Base-by-base conservation (phyloP, 176 grass and related monocot species). In the Puya raimondii region DNA sequence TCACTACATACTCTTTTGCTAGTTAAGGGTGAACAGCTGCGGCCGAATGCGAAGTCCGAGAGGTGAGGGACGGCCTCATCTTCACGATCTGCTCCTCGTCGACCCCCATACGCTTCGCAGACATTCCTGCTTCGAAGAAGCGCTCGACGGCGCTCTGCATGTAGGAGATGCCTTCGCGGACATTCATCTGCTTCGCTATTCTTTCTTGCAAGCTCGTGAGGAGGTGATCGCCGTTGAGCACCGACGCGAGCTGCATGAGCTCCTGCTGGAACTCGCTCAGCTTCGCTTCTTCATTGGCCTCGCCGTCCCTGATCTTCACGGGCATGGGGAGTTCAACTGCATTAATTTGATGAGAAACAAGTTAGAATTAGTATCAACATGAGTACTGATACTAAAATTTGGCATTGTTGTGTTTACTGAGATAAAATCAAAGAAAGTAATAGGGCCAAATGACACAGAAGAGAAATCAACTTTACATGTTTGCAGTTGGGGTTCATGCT, bases 61-160 rank as follows among this genome's bases (percentile, higher is more conserved):
- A 90, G 17, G 89, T 99, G 27, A 99, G 82, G 0, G 94, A 99
- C 0, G 94, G 94, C 75, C 94, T 92, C 94, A 99, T 99, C 80
- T 92, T 76, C 75, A 99, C 89, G 18, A 99, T 93, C 65, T 93
- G 89, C 48, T 93, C 94, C 3, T 80, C 82, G 56, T 88, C 64
- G 11, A 90, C 84, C 25, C 87, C 94, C 94, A 96, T 91, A 65
- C 54, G 75, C 80, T 81, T 88, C 13, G 94, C 89, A 0, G 68
- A 80, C 29, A 64, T 71, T 74, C 94, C 87, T 1, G 94, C 89
- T 82, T 93, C 82, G 14, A 99, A 93, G 83, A 86, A 99, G 3
- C 80, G 84, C 53, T 70, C 87, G 1, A 99, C 82, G 0, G 89
- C 76, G 27, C 3, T 50, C 65, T 73, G 74, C 72, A 91, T 85